Percentiles rank a stretch among this genome's conserved stretches.
Conservation (phyloP, 2,329 filamentous ascomycete species). For the Phoma sp. region DNA sequence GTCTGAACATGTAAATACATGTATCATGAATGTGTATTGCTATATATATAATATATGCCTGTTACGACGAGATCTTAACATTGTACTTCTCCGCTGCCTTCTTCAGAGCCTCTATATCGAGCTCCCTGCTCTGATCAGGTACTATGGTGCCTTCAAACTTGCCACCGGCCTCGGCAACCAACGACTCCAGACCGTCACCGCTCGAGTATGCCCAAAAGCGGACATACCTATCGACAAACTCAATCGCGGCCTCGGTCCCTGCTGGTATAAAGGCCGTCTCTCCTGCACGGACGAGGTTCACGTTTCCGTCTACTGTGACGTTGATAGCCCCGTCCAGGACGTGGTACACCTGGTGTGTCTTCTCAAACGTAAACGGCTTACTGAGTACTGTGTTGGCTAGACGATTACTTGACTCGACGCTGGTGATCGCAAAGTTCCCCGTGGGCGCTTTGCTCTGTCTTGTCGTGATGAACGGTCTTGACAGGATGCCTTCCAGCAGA, state of each 20-base stretch:
- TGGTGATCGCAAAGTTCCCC: constrained; percentile 27
- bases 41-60: not conserved
- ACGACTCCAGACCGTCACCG: constrained; percentile 24
- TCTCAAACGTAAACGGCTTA: constrained; percentile 19
- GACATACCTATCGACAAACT: constrained; percentile 25
- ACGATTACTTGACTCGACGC: constrained; percentile 27
- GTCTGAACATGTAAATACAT: not conserved
- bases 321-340: constrained; percentile 25
- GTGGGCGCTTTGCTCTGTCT: constrained; percentile 17
- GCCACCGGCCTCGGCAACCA: constrained; percentile 25
- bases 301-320: constrained; percentile 14
- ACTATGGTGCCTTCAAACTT: constrained; percentile 23
- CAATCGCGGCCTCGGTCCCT: constrained; percentile 18
- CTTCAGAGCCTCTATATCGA: constrained; percentile 8
- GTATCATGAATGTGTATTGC: not conserved
- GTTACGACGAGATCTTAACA: constrained; percentile 1
- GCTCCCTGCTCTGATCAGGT: constrained; percentile 15
- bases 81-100: constrained; percentile 11
- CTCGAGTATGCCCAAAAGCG: constrained; percentile 30
- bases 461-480: constrained; percentile 25
- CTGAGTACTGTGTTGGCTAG: constrained; percentile 15
- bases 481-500: constrained; percentile 24
- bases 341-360: constrained; percentile 25
- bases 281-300: constrained; percentile 23
- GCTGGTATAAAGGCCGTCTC: constrained; percentile 28